Percentiles rank a stretch among this genome's conserved stretches.
Conservation (phyloP, 306 rosid genomes). For the Leucaena leucocephala region DNA sequence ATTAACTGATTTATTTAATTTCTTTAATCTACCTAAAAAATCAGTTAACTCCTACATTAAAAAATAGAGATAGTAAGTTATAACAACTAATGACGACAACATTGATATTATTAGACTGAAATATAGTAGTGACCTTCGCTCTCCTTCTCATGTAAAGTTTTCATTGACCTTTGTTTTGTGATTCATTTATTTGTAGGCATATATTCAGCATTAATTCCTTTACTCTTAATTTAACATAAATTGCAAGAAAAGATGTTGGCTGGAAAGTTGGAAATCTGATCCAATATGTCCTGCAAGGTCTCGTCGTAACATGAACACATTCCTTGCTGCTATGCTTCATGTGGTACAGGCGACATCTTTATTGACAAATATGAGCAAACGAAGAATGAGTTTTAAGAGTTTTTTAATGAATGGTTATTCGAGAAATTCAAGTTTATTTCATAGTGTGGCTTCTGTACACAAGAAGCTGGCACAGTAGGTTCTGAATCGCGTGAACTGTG, state of each 20-base stretch:
- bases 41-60: too few relatives aligned
- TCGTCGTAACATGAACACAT: background rate
- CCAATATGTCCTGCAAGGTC: background rate
- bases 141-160: constrained; percentile 75
- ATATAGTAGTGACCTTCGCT: background rate
- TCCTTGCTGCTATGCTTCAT: background rate
- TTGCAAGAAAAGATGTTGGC: background rate
- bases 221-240: constrained; percentile 48
- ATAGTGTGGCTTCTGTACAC: background rate
- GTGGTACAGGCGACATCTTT: background rate
- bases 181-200: too few relatives aligned
- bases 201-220: constrained; percentile 36
- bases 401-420: background rate
- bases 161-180: background rate
- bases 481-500: background rate
- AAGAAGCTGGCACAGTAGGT: background rate
- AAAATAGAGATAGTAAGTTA: too few relatives aligned
- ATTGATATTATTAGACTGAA: too few relatives aligned
- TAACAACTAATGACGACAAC: too few relatives aligned
- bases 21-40: too few relatives aligned
- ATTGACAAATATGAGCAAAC: background rate
- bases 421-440: background rate
- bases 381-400: background rate
- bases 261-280: background rate
- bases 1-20: too few relatives aligned